Evolutionary conservation across 768 basidiomycete genomes (phyloP), one percentile per base, ranked within the genome.

Genomic region (Sporobolomyces roseus): DNA sequence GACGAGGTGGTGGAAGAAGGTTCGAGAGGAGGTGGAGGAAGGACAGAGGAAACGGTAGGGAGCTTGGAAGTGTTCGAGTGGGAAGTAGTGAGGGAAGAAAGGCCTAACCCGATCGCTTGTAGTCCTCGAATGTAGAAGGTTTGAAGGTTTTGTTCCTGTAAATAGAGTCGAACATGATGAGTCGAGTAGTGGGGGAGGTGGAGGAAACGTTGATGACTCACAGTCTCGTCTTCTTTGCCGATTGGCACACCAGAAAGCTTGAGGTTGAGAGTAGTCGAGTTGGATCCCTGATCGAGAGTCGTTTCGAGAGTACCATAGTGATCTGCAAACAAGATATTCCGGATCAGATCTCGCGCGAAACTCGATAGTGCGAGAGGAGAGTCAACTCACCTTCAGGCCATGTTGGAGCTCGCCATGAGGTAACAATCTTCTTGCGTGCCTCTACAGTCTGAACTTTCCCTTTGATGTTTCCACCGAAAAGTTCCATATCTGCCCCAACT

Each of bases 201-300:
- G 60, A n/a, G n/a, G n/a, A n/a, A n/a, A n/a, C n/a, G n/a, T n/a
- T n/a, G 6, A 41, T 61, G 50, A 21, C 64, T 36, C 64, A 74
- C 75, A 4, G 75, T 64, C 63, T 76, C 75, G 33, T 76, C 75
- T 64, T 76, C 75, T 52, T 74, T 74, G 35, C 75, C 75, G 25
- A 76, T 56, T 0, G 75, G 75, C 1, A 75, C 74, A 16, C 74
- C 75, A 2, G 68, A 53, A 2, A 76, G 58, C 41, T 66, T 66
- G 25, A 76, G 52, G 16, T 33, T 61, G n/a, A 76, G 55, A 6
- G 65, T 75, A 23, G 75, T 75, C 52, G 67, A 69, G 55, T 52
- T 66, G n/a, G 58, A 61, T 17, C 74, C 74, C 59, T 76, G 75
- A 9, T 63, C 50, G 17, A 76, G 69, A 19, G 53, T 49, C 25